Evolutionary conservation across 768 basidiomycete species (phyloP).

Genomic region (Coprinellus aureogranulatus): DNA sequence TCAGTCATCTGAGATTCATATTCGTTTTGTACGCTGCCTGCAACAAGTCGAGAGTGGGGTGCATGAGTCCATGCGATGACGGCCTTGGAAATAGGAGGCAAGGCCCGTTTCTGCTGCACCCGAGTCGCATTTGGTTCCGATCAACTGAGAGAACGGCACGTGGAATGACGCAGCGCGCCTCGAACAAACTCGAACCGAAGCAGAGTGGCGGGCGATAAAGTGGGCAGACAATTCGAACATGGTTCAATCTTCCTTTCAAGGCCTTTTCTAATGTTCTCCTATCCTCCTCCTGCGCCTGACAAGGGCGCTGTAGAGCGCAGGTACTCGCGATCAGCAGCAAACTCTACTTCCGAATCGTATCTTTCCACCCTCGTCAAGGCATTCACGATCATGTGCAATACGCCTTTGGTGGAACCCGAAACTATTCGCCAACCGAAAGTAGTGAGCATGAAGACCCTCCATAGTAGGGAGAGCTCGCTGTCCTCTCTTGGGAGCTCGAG

Average conservation of each 20-base stretch:
- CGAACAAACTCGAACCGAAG: not conserved
- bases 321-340: not conserved
- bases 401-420: not conserved
- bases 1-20: too few relatives aligned
- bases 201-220: not conserved
- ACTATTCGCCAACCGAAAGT: not conserved
- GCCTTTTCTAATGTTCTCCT: too few relatives aligned
- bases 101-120: too few relatives aligned
- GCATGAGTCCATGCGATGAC: too few relatives aligned
- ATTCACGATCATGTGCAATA: constrained; percentile 1
- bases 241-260: too few relatives aligned
- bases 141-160: too few relatives aligned
- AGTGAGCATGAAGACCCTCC: constrained; percentile 1
- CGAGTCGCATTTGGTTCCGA: not conserved
- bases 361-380: not conserved
- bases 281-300: not conserved
- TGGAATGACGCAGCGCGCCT: too few relatives aligned
- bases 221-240: not conserved
- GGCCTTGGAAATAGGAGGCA: too few relatives aligned
- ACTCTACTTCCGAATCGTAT: not conserved
- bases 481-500: not conserved
- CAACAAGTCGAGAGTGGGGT: too few relatives aligned
- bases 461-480: not conserved
- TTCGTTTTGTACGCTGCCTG: too few relatives aligned
- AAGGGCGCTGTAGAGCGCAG: not conserved